Conservation (phyloP, 2,329 filamentous ascomycete genomes). For the Neonectria punicea region DNA sequence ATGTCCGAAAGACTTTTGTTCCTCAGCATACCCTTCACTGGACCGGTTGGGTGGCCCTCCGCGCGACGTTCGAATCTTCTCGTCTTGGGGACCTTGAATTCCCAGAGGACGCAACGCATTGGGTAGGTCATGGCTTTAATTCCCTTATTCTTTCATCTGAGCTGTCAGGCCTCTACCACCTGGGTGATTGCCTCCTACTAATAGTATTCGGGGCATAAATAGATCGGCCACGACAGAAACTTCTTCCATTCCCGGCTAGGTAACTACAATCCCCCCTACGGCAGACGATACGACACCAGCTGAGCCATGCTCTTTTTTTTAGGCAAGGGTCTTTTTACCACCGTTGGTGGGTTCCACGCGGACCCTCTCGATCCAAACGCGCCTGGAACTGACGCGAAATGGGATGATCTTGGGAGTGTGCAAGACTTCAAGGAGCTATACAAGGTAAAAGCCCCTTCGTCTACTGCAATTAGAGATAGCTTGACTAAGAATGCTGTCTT, state of each 20-base stretch:
- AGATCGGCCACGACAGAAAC: conserved; percentile 31
- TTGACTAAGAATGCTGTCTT: background rate
- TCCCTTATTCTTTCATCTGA: background rate
- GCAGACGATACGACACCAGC: background rate
- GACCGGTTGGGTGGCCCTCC: conserved; percentile 57
- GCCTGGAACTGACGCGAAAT: conserved; percentile 45
- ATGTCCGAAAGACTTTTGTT: conserved; percentile 55
- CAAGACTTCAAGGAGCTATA: conserved; percentile 50
- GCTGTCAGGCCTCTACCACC: background rate
- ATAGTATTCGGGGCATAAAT: background rate
- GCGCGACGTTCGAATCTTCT: conserved; percentile 56
- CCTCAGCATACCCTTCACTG: conserved; percentile 52
- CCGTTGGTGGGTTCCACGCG: conserved; percentile 54
- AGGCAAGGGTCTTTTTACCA: conserved; percentile 51
- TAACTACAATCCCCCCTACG: background rate
- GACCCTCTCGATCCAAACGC: conserved; percentile 48
- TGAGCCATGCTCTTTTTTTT: background rate
- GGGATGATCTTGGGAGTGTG: conserved; percentile 53
- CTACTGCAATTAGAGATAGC: background rate
- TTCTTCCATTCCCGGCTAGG: conserved; percentile 57
- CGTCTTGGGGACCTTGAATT: conserved; percentile 53
- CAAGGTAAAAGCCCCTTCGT: conserved; percentile 19
- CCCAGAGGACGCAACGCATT: conserved; percentile 55
- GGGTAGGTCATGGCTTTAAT: conserved; percentile 18
- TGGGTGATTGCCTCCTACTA: background rate